Evolutionary conservation across 805 yeast species (phyloP).

Genomic region (Candida anglica): DNA sequence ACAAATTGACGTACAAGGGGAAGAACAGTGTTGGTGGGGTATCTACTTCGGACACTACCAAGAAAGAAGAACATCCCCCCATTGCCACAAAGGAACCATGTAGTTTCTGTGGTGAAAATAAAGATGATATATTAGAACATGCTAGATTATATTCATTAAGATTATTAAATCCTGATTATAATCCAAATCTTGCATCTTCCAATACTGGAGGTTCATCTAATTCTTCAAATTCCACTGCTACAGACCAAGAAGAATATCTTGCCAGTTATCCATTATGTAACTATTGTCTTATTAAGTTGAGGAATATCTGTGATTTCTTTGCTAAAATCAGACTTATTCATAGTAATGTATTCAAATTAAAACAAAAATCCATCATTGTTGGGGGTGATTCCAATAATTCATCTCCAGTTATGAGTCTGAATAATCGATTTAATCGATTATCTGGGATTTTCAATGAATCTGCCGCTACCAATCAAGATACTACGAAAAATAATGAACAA

Average conservation of each 20-base stretch:
- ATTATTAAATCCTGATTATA: conserved; percentile 34
- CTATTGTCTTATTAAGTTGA: conserved; percentile 71
- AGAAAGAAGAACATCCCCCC: conserved; percentile 34
- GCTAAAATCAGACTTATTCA: conserved; percentile 67
- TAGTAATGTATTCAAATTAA: conserved; percentile 54
- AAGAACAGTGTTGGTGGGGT: conserved; percentile 10
- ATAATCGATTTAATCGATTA: conserved; percentile 3
- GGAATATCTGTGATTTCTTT: conserved; percentile 80
- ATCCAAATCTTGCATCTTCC: conserved; percentile 17
- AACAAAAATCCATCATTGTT: too few species aligned
- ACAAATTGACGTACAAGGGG: conserved; percentile 39
- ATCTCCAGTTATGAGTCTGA: conserved; percentile 1
- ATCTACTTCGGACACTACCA: conserved; percentile 1
- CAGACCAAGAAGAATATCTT: conserved; percentile 23
- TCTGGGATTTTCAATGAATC: conserved; percentile 19
- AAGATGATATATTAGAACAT: conserved; percentile 69
- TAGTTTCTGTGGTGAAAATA: conserved; percentile 76
- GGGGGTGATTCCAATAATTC: background rate
- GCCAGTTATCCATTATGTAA: conserved; percentile 70
- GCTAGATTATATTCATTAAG: conserved; percentile 73
- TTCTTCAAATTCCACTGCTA: conserved; percentile 9
- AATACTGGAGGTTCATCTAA: conserved; percentile 7
- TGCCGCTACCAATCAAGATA: conserved; percentile 3
- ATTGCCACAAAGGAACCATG: conserved; percentile 76
- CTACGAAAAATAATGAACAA: background rate